These are phyloP conservation scores for Coemansia sp. DNA, from an alignment of 192 early-diverging fungal genomes.

Conservation along the genomic window DNA sequence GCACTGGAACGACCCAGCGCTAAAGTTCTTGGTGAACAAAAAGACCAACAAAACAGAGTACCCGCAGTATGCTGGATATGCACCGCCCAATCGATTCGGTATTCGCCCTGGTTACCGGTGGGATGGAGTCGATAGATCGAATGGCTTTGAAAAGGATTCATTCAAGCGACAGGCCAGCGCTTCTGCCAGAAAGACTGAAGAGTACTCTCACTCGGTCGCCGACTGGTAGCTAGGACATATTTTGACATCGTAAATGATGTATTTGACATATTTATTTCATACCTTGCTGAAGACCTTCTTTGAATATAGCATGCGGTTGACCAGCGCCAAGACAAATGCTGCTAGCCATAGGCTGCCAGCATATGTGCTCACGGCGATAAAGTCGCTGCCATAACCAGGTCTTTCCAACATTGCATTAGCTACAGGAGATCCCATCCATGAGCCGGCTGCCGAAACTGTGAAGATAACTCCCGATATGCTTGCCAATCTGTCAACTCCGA, in stretches of 20 bases:
- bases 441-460: constrained; percentile 31
- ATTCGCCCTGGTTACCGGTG: constrained; percentile 76
- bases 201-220: constrained; percentile 39
- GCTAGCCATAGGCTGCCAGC: constrained; percentile 35
- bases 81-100: constrained; percentile 66
- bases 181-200: constrained; percentile 14
- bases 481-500: constrained; percentile 35
- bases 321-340: constrained; percentile 16
- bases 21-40: constrained; percentile 52
- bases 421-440: constrained; percentile 40
- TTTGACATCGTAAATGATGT: neutral
- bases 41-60: constrained; percentile 15
- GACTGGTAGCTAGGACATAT: constrained; percentile 23
- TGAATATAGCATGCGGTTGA: constrained; percentile 33
- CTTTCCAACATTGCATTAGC: constrained; percentile 28
- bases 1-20: constrained; percentile 74
- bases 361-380: constrained; percentile 32
- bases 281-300: constrained; percentile 10
- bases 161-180: constrained; percentile 39
- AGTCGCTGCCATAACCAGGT: constrained; percentile 25
- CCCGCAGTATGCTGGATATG: constrained; percentile 56
- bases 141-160: constrained; percentile 65
- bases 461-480: constrained; percentile 42
- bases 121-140: constrained; percentile 80
- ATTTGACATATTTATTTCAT: neutral